Conservation (phyloP, 75 land plant genomes). For the Cupressus sempervirens region DNA sequence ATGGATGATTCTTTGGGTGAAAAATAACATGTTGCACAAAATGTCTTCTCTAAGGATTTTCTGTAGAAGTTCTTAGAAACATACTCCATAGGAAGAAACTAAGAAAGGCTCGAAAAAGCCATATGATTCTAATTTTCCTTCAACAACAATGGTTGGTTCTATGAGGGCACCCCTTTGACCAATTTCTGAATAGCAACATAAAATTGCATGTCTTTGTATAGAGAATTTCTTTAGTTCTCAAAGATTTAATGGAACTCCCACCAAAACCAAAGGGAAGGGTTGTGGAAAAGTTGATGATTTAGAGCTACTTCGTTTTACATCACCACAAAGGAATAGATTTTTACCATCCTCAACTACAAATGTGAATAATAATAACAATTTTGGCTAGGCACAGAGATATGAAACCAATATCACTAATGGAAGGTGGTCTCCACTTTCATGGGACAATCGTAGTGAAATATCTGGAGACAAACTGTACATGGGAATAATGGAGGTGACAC, state of each 20-base stretch:
- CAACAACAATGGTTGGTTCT: no score
- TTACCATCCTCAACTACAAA: no score
- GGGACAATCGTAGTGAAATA: no score
- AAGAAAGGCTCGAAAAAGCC: conserved; percentile 49
- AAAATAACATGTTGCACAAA: conserved; percentile 55
- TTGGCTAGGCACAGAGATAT: no score
- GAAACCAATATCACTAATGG: no score
- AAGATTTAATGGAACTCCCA: conserved; percentile 38
- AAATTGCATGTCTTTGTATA: conserved; percentile 13
- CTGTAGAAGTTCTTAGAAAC: conserved; percentile 39
- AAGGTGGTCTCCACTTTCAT: no score
- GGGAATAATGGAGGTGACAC: no score
- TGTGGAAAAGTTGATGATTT: conserved; percentile 11
- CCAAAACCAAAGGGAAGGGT: conserved; percentile 24
- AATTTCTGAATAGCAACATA: conserved; percentile 37
- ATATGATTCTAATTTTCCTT: no score
- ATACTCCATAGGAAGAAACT: conserved; percentile 19
- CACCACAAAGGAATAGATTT: conserved; percentile 42
- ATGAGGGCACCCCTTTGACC: conserved; percentile 38
- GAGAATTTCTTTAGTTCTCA: conserved; percentile 2
- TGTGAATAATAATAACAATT: no score
- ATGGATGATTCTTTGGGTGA: neutral
- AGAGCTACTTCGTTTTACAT: conserved; percentile 15
- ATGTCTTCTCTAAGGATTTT: conserved; percentile 26
- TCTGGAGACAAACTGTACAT: no score